Conservation (phyloP, 2,329 filamentous ascomycete genomes). For the Periglandula ipomoeae region DNA sequence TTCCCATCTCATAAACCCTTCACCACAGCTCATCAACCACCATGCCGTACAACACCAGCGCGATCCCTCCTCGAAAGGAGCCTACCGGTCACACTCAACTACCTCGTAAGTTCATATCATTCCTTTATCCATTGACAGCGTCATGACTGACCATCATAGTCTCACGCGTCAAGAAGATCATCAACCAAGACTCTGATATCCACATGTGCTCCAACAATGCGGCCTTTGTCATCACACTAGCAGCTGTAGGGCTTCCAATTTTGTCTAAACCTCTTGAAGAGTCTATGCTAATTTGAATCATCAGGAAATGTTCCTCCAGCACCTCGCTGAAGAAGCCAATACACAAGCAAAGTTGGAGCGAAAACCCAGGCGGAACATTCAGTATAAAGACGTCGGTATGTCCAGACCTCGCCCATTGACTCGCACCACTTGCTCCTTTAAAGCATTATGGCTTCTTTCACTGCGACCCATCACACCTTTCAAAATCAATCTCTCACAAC, state of each 20-base stretch:
- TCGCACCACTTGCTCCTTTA: no score
- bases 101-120: constrained; percentile 55
- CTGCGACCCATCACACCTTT: no score
- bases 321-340: constrained; percentile 76
- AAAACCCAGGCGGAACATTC: constrained; percentile 87
- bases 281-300: constrained; percentile 4
- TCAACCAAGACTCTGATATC: constrained; percentile 79
- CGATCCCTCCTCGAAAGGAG: constrained; percentile 72
- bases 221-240: constrained; percentile 85
- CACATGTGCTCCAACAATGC: constrained; percentile 84
- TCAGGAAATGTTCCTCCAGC: constrained; percentile 91
- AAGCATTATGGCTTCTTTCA: no score
- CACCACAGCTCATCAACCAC: not conserved
- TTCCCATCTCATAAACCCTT: not conserved
- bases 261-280: constrained; percentile 20
- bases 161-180: constrained; percentile 91
- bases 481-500: no score
- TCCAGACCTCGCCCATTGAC: no score
- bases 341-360: constrained; percentile 84
- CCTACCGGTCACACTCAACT: constrained; percentile 77
- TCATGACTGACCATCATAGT: constrained; percentile 43
- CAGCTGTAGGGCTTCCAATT: no score
- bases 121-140: not conserved
- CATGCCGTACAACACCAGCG: constrained; percentile 88
- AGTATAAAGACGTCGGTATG: constrained; percentile 87